Percentiles rank a stretch among this genome's conserved stretches.
These are phyloP conservation scores for Sesbania bispinosa DNA, from an alignment of 306 rosid species.

Conservation along the genomic window DNA sequence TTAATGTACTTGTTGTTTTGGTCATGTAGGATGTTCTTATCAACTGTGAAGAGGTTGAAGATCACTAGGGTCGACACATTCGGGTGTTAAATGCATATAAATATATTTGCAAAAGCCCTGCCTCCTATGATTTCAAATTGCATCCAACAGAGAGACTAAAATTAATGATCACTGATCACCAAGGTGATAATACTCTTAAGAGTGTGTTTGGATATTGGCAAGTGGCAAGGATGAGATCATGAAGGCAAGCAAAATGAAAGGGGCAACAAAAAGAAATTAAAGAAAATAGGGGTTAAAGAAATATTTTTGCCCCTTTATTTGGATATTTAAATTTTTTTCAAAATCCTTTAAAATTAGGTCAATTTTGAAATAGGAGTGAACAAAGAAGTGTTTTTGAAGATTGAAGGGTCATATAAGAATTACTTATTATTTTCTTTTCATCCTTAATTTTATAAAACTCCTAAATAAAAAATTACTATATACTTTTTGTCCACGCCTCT, in stretches of 20 bases:
- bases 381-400: neutral
- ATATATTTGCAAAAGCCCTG: neutral
- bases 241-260: neutral
- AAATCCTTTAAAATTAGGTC: neutral
- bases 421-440: neutral
- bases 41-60: slow-evolving; percentile 69
- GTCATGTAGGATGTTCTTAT: slow-evolving; percentile 59
- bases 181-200: neutral
- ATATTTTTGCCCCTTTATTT: neutral
- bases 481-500: neutral
- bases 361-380: neutral
- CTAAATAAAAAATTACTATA: neutral
- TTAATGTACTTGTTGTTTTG: neutral
- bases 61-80: slow-evolving; percentile 62
- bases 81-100: slow-evolving; percentile 21
- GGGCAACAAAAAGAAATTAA: neutral
- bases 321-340: neutral
- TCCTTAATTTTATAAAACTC: neutral
- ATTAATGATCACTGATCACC: slow-evolving; percentile 10
- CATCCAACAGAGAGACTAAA: neutral
- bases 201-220: slow-evolving; percentile 4
- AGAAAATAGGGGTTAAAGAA: neutral
- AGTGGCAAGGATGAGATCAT: neutral
- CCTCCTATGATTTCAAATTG: neutral
- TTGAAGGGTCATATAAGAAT: neutral